A percentile compares a stretch with the other conserved stretches of the same genome.
phyloP scores from a whole-genome alignment of 768 basidiomycete species.

The Mycena albidolilacea region DNA sequence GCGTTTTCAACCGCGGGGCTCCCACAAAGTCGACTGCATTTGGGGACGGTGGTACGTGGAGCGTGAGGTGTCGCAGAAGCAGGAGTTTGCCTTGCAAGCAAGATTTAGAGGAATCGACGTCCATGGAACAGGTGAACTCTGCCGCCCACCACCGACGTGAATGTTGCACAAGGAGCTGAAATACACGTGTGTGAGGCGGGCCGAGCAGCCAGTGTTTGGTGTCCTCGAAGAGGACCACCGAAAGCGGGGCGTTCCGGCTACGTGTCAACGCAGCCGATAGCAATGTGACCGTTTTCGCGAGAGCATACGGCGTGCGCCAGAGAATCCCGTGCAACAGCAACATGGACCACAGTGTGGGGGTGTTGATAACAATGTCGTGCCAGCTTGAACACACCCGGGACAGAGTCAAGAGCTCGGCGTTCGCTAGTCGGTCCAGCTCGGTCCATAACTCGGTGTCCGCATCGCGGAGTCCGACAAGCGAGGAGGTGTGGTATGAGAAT shows the following conservation, averaged over 20 bases:
- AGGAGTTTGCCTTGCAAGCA: constrained; percentile 1
- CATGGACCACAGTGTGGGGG: constrained; percentile 1
- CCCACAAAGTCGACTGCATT: constrained; percentile 3
- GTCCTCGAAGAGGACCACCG: background rate
- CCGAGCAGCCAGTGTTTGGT: background rate
- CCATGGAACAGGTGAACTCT: background rate
- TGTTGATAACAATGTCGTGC: background rate
- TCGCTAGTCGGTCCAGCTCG: background rate
- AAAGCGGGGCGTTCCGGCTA: background rate
- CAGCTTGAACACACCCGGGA: constrained; percentile 5
- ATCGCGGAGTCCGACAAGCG: background rate
- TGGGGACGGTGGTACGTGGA: background rate
- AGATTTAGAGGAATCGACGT: background rate
- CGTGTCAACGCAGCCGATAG: background rate
- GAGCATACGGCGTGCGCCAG: background rate
- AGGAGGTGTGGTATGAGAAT: constrained; percentile 1
- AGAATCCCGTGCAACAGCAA: background rate
- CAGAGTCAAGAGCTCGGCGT: background rate
- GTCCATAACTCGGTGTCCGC: background rate
- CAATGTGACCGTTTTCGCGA: background rate
- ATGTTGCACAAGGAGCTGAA: background rate
- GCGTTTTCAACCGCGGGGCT: background rate
- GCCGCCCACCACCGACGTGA: background rate
- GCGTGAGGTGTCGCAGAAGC: background rate
- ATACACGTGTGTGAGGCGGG: background rate